Conservation (phyloP, 2,329 filamentous ascomycete species). For the Ceratocystis destructans region DNA sequence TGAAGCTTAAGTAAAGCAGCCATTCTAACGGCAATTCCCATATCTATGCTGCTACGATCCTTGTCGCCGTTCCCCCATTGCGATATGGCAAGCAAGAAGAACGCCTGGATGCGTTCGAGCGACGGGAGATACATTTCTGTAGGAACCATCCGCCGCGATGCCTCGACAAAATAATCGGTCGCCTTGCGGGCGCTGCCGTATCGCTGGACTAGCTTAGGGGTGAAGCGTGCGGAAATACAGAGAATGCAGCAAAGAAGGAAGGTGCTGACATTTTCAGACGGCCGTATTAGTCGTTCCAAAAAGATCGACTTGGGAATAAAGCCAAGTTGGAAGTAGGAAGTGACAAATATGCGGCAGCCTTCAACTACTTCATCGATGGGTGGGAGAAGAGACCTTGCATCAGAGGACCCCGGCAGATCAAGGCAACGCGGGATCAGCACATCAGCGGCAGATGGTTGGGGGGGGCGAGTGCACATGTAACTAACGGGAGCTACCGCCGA, state of each 20-base stretch:
- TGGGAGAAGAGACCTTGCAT: conserved; percentile 17
- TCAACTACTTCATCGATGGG: conserved; percentile 24
- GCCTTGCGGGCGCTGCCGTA: conserved; percentile 23
- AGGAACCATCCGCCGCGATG: conserved; percentile 22
- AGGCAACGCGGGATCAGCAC: neutral
- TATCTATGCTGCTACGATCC: conserved; percentile 26
- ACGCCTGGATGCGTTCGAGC: conserved; percentile 25
- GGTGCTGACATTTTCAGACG: conserved; percentile 21
- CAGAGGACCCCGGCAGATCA: neutral
- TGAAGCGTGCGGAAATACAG: conserved; percentile 26
- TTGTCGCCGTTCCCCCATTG: conserved; percentile 27
- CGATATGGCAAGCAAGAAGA: conserved; percentile 26
- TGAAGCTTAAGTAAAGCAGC: conserved; percentile 27
- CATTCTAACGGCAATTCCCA: conserved; percentile 29
- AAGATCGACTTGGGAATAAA: conserved; percentile 27
- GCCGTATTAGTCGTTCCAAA: conserved; percentile 22
- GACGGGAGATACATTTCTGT: conserved; percentile 25
- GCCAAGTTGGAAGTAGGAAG: conserved; percentile 26
- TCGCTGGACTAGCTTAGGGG: conserved; percentile 22
- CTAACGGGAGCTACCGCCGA: neutral
- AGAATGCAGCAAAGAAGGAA: conserved; percentile 26
- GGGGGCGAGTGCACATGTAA: neutral
- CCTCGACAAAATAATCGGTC: conserved; percentile 24
- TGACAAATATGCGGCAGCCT: conserved; percentile 24
- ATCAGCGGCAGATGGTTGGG: neutral